These are phyloP conservation scores for Tuber brumale DNA, from an alignment of 495 filamentous ascomycete species.

Conservation along the genomic window DNA sequence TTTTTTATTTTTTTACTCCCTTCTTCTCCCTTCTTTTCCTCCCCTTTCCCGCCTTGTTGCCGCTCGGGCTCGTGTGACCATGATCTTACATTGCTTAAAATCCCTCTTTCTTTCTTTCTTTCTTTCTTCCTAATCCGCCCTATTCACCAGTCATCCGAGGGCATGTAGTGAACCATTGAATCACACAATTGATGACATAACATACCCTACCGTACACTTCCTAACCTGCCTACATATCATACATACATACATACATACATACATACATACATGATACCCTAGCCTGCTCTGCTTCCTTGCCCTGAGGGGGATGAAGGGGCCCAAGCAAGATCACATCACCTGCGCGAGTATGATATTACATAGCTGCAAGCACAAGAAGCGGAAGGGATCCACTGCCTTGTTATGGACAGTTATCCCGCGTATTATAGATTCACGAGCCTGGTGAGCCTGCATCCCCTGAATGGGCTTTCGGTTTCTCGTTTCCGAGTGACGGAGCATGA, in stretches of 20 bases:
- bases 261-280: not conserved
- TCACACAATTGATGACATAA: not conserved
- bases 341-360: not conserved
- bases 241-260: too few relatives aligned
- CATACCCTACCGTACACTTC: not conserved
- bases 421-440: not conserved
- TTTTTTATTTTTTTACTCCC: not conserved
- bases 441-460: not conserved
- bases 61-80: not conserved
- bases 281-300: too few relatives aligned
- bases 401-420: not conserved
- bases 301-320: not conserved
- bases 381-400: not conserved
- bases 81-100: not conserved
- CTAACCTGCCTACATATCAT: not conserved
- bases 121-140: not conserved
- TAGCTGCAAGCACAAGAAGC: not conserved
- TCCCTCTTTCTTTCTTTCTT: not conserved
- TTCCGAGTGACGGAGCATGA: not conserved
- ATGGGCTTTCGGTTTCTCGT: not conserved
- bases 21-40: too few relatives aligned
- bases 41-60: not conserved
- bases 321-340: not conserved
- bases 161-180: conserved; percentile 1
- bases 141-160: not conserved